A percentile compares a stretch with the other conserved stretches of the same genome.
phyloP scores from a whole-genome alignment of 495 filamentous ascomycete species.

The Cenococcum geophilum region DNA sequence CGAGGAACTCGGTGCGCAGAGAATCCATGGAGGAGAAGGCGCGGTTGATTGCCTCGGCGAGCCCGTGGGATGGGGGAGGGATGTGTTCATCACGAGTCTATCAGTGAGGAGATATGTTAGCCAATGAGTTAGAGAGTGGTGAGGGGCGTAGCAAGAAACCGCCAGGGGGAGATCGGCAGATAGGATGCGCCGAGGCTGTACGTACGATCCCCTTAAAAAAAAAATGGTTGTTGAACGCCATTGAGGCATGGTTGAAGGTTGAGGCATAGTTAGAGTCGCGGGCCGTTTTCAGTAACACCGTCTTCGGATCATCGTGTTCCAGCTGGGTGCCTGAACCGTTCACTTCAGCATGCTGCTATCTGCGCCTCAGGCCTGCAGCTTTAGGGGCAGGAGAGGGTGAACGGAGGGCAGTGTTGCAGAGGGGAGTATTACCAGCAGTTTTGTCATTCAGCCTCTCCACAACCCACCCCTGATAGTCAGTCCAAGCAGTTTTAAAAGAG shows the following conservation, averaged over 20 bases:
- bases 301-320: slow-evolving; percentile 53
- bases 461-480: slow-evolving; percentile 67
- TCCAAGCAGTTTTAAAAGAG: slow-evolving; percentile 73
- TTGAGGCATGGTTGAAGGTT: slow-evolving; percentile 90
- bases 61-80: slow-evolving; percentile 42
- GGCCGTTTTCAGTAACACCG: slow-evolving; percentile 68
- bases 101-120: slow-evolving; percentile 10
- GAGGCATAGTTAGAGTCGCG: slow-evolving; percentile 68
- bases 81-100: slow-evolving; percentile 46
- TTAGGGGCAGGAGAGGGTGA: not conserved
- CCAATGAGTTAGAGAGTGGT: not conserved
- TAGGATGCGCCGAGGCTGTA: slow-evolving; percentile 9
- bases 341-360: slow-evolving; percentile 32
- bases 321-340: slow-evolving; percentile 42
- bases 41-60: slow-evolving; percentile 47
- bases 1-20: slow-evolving; percentile 68
- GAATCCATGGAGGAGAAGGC: slow-evolving; percentile 78
- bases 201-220: slow-evolving; percentile 72
- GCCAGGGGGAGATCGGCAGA: not conserved
- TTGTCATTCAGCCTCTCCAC: slow-evolving; percentile 67
- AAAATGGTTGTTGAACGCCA: slow-evolving; percentile 94
- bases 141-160: not conserved
- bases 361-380: not conserved
- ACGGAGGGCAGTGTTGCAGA: not conserved
- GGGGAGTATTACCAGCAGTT: slow-evolving; percentile 54